Evolutionary conservation across 768 basidiomycete species (phyloP), one percentile per base, ranked within the genome.

Genomic region (Leccinum barrowsii): DNA sequence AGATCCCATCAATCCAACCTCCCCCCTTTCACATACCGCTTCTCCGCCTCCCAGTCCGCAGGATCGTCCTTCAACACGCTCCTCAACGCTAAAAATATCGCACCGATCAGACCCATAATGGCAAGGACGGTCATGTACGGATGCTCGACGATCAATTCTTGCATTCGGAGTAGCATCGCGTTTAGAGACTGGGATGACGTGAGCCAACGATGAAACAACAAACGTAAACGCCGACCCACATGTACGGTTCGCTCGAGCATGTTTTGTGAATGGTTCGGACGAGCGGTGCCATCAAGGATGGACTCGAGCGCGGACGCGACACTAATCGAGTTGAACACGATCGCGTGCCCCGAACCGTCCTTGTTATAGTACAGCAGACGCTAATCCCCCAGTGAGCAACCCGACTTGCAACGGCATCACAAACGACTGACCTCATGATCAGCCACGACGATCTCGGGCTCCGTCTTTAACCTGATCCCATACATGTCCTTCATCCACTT

Each of bases 401-500:
- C 7, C 37, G 35, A n/a, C 34, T 10, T 35, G 32, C 50, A 26
- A 24, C 13, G 13, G 1, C 19, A 44, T 44, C 10, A 44, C 4
- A 46, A 24, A 24, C 7, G 12, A 24, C 57, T 10, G n/a, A 59
- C 58, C 68, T 80, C 76, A 60, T 96, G 93, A 71, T 95, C 90
- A 2, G 89, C 82, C 57, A 97, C 81, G n/a, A 96, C 79, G 22
- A 92, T 78, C 11, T 64, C 64, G 7, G 74, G 72, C 22, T 69
- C 70, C 0, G 58, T 55, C 7, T 51, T 62, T 8, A 62, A 57
- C 62, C 72, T 76, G 64, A 94, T 76, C 28, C 87, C 87, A 74
- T 98, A 98, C 85, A 93, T 93, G 64, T 85, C 86, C 78, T 91
- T 93, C 75, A 96, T 76, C 94, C 94, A 98, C 52, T 82, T 85